phyloP scores from a whole-genome alignment of 495 filamentous ascomycete genomes.

The Penicillium samsonianum region DNA sequence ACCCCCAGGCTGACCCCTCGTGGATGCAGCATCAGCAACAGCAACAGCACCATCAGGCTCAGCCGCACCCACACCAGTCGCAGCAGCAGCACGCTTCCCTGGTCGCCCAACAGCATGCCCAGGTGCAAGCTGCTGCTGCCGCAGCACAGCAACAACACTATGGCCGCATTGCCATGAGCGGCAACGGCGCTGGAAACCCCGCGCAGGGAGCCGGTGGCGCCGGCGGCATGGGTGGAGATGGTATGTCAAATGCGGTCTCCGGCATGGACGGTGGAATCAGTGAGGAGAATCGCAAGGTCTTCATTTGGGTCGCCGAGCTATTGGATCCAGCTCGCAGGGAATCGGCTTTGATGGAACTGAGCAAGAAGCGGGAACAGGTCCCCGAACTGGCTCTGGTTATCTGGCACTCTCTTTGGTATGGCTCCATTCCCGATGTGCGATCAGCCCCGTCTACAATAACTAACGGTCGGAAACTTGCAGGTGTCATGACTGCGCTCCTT shows the following conservation, averaged over 20 bases:
- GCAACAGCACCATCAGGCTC: conserved; percentile 65
- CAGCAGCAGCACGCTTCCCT: conserved; percentile 51
- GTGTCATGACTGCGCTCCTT: conserved; percentile 95
- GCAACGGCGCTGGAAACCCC: conserved; percentile 48
- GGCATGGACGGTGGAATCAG: conserved; percentile 63
- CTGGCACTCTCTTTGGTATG: conserved; percentile 98
- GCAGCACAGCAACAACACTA: conserved; percentile 79
- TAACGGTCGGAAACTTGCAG: conserved; percentile 50
- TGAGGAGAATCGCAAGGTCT: conserved; percentile 89
- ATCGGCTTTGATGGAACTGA: conserved; percentile 89
- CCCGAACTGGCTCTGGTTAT: conserved; percentile 94
- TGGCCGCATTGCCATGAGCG: conserved; percentile 67
- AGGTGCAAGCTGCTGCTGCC: conserved; percentile 61
- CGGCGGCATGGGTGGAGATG: conserved; percentile 54
- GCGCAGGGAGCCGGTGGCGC: conserved; percentile 42
- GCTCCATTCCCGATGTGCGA: conserved; percentile 15
- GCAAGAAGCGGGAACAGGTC: conserved; percentile 98
- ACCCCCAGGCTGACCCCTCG: conserved; percentile 70
- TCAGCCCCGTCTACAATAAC: conserved; percentile 20
- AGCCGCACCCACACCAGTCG: conserved; percentile 54
- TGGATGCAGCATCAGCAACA: conserved; percentile 73
- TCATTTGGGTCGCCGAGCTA: conserved; percentile 91
- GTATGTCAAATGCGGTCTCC: conserved; percentile 47
- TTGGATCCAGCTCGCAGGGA: conserved; percentile 86
- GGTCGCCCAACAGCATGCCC: conserved; percentile 57